Evolutionary conservation across 1,284 basidiomycete genomes (phyloP).

Genomic region (Grifola frondosa): DNA sequence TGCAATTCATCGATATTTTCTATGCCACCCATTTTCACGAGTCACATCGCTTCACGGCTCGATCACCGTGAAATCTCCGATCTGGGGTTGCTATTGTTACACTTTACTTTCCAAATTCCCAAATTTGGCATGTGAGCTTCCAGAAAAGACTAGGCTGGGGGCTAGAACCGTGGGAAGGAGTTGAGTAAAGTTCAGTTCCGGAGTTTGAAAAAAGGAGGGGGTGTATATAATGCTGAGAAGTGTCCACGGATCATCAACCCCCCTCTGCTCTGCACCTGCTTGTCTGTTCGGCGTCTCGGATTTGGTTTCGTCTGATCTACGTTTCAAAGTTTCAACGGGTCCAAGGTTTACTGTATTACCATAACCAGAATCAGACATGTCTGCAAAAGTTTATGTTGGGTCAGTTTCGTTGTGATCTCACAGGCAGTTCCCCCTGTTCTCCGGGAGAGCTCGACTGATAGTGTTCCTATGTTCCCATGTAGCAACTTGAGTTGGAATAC

Average conservation of each 20-base stretch:
- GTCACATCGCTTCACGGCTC: too few species aligned
- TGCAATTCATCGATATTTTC: too few species aligned
- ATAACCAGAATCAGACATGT: conserved; percentile 48
- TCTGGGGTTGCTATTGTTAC: not conserved
- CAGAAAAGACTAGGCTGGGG: conserved; percentile 16
- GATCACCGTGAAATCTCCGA: too few species aligned
- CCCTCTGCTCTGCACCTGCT: conserved; percentile 28
- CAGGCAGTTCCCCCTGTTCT: conserved; percentile 14
- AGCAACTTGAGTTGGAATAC: conserved; percentile 94
- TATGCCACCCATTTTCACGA: too few species aligned
- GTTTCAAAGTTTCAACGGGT: conserved; percentile 50
- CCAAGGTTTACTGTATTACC: conserved; percentile 46
- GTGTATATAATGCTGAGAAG: conserved; percentile 49
- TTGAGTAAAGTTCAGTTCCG: conserved; percentile 24
- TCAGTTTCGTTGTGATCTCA: conserved; percentile 48
- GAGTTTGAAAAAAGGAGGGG: conserved; percentile 29
- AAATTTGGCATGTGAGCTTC: conserved; percentile 5
- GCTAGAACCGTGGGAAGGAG: conserved; percentile 19
- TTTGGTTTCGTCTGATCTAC: conserved; percentile 33
- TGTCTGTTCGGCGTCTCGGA: conserved; percentile 30
- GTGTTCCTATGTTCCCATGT: conserved; percentile 35
- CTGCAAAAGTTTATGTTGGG: conserved; percentile 85
- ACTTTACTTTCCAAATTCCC: conserved; percentile 11
- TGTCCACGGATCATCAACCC: conserved; percentile 24
- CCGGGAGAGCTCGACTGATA: conserved; percentile 33